These are phyloP conservation scores for Dactylellina haptotyla DNA, from an alignment of 2,329 filamentous ascomycete genomes.

Conservation along the genomic window DNA sequence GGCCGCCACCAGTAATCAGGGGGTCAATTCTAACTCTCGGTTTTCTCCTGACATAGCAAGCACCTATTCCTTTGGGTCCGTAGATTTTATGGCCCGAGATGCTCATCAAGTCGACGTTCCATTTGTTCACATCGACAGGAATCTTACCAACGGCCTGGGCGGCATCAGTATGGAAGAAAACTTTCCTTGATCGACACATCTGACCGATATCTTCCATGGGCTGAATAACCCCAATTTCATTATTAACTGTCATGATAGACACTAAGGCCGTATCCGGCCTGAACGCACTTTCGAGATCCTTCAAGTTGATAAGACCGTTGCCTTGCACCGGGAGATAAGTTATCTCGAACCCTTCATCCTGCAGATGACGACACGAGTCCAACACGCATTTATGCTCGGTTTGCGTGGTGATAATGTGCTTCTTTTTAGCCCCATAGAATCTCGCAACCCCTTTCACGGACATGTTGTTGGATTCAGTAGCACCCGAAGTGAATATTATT, in stretches of 20 bases:
- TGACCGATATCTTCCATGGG: conserved; percentile 92
- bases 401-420: conserved; percentile 95
- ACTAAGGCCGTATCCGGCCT: conserved; percentile 89
- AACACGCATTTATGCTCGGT: conserved; percentile 99
- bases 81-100: conserved; percentile 99
- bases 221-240: conserved; percentile 99
- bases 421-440: conserved; percentile 97
- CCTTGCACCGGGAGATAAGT: conserved; percentile 93
- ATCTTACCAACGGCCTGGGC: conserved; percentile 99
- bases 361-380: conserved; percentile 94
- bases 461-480: conserved; percentile 99
- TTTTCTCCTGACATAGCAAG: conserved; percentile 91
- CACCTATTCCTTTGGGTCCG: conserved; percentile 94
- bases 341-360: conserved; percentile 94
- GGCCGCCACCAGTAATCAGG: conserved; percentile 93
- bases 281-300: conserved; percentile 86
- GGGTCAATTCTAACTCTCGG: conserved; percentile 94
- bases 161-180: conserved; percentile 97
- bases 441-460: conserved; percentile 97
- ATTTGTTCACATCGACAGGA: conserved; percentile 92
- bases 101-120: conserved; percentile 98
- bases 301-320: conserved; percentile 85
- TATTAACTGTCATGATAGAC: conserved; percentile 99
- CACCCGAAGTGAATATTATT: conserved; percentile 98
- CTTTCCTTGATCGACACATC: conserved; percentile 87